Conservation (phyloP, 495 filamentous ascomycete genomes). For the Hypomontagnella monticulosa region DNA sequence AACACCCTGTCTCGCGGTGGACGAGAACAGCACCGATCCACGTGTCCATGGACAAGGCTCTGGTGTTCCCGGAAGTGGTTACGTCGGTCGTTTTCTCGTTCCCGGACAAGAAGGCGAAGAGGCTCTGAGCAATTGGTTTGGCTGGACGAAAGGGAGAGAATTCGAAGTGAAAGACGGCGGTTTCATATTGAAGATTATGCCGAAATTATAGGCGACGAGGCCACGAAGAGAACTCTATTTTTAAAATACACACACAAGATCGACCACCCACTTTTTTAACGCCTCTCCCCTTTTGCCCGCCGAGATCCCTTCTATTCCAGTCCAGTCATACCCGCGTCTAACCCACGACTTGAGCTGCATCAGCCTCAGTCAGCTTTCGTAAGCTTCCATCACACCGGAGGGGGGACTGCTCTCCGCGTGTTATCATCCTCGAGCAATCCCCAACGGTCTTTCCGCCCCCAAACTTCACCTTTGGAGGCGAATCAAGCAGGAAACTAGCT, state of each 20-base stretch:
- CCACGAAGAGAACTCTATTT: conserved; percentile 6
- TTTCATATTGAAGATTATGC: conserved; percentile 58
- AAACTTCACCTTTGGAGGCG: neutral
- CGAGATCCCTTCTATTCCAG: conserved; percentile 10
- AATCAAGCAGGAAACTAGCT: conserved; percentile 10
- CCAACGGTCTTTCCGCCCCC: neutral
- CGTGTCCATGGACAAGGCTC: conserved; percentile 57
- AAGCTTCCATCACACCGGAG: neutral
- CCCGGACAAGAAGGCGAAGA: conserved; percentile 78
- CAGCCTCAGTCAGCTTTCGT: neutral
- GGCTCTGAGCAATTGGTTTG: conserved; percentile 76
- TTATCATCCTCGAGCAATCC: neutral
- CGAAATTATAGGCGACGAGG: conserved; percentile 58
- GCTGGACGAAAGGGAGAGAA: conserved; percentile 76
- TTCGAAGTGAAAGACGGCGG: conserved; percentile 72
- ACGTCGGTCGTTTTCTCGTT: conserved; percentile 65
- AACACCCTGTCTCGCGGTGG: conserved; percentile 69
- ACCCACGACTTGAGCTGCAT: neutral
- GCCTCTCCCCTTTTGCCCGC: conserved; percentile 2
- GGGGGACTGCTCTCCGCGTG: neutral
- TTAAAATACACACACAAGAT: conserved; percentile 4
- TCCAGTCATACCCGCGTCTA: neutral
- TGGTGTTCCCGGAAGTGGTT: conserved; percentile 67
- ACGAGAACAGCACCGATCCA: conserved; percentile 44
- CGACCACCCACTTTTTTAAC: conserved; percentile 11